Base-by-base conservation (phyloP, 2,329 filamentous ascomycete genomes). In the Westerdykella aurantiaca region DNA sequence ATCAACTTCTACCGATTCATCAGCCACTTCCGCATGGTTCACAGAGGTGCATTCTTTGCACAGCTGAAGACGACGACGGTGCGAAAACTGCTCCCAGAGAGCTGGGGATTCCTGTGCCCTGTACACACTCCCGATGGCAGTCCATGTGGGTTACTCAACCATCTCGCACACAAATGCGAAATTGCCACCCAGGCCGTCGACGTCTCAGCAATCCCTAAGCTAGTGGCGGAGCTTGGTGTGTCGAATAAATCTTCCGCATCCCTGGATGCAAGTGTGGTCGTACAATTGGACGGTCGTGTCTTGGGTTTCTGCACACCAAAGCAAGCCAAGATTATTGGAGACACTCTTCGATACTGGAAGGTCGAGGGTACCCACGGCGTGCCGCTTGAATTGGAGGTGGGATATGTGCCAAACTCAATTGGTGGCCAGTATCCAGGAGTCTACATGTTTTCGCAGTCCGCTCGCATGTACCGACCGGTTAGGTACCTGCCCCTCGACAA, bases 1-100 rank as follows among this genome's bases (percentile, higher is more conserved):
- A 91, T 98, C 65, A 98, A 98, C 72, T 98, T 97, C 67, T 82
- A 95, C 61, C 88, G 93, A 59, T 98, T 97, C 72, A 95, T 98
- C 72, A 93, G 88, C 68, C 93, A 98, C 69, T 98, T 98, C 78
- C 86, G 93, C 55, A 96, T 96, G 89, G 88, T 98, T 45, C 93
- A 98, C 73, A 83, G 93, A 82, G 93, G 93, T 75, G 93, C 88
- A 64, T 98, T 98, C 79, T 98, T 98, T 67, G 93, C 93, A 3
- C 88, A 97, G 66, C 72, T 98, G 52, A 97, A 96, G 72, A 98
- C 93, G 0, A 98, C 93, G 0, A 93, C 93, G 0, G 93, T 98
- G 40, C 82, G 93, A 72, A 98, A 97, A 69, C 74, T 98, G 56
- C 72, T 97, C 16, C 93, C 93, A 2, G 93, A 98, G 65, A 95